Evolutionary conservation across 345 rosid species (phyloP).

Genomic region (Eucalyptus melliodora): DNA sequence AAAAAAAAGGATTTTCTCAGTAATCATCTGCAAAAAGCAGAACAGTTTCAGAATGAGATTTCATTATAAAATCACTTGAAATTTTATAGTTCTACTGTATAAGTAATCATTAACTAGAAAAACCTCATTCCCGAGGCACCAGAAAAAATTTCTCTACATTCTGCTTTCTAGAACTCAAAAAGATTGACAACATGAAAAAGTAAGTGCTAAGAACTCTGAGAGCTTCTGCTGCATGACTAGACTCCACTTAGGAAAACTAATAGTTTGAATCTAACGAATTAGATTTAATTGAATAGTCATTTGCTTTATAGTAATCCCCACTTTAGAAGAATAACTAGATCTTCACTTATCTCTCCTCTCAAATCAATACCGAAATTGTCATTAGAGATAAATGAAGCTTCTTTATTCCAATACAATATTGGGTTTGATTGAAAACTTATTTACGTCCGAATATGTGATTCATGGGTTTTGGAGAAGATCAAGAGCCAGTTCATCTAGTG

Average conservation of each 20-base stretch:
- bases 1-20: background rate
- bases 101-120: background rate
- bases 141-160: background rate
- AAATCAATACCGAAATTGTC: background rate
- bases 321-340: background rate
- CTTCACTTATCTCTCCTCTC: background rate
- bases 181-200: background rate
- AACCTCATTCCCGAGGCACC: background rate
- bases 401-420: background rate
- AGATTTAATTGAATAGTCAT: background rate
- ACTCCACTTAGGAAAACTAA: background rate
- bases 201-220: background rate
- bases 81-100: background rate
- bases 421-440: background rate
- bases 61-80: background rate
- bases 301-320: background rate
- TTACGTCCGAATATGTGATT: background rate
- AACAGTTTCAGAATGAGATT: too few relatives aligned
- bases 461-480: background rate
- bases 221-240: background rate
- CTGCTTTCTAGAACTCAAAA: background rate
- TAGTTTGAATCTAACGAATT: background rate
- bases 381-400: background rate
- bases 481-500: background rate
- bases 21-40: background rate